A percentile compares a stretch with the other conserved stretches of the same genome.
These are phyloP conservation scores for Globisporangium parvum DNA, from an alignment of 352 stramenopile species.

Conservation along the genomic window DNA sequence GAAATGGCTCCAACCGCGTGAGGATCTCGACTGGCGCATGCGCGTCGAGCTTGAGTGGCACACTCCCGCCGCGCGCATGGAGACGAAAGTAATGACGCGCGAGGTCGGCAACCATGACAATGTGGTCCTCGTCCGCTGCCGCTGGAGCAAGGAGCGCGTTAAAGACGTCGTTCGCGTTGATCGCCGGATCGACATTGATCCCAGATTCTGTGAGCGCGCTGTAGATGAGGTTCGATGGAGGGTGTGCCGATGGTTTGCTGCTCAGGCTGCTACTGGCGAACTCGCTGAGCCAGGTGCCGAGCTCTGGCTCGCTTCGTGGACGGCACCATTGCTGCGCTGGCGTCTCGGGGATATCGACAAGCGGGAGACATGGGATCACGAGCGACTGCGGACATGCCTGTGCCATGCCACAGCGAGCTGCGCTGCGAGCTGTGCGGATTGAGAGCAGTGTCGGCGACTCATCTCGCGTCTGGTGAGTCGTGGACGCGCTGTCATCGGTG, in stretches of 20 bases:
- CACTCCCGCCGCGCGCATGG: background rate
- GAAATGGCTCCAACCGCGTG: conserved; percentile 3
- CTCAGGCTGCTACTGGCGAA: background rate
- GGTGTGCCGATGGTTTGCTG: background rate
- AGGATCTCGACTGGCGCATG: conserved; percentile 33
- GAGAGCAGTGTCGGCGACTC: background rate
- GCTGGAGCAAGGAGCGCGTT: background rate
- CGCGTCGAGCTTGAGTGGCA: conserved; percentile 7
- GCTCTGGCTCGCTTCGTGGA: background rate
- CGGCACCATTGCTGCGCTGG: background rate
- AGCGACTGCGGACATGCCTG: background rate
- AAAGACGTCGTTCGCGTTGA: background rate
- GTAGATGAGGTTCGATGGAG: conserved; percentile 3
- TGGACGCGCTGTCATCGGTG: too few species aligned
- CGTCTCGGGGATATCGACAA: background rate
- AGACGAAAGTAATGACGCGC: conserved; percentile 6
- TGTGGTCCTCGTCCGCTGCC: background rate
- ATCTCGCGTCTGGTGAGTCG: background rate
- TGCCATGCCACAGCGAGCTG: background rate
- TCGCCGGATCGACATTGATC: background rate
- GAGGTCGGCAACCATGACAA: conserved; percentile 1
- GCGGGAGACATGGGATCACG: background rate
- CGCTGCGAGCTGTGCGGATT: conserved; percentile 3
- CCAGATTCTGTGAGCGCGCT: conserved; percentile 3
- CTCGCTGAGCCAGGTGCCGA: conserved; percentile 1